Percentiles rank a stretch among this genome's conserved stretches.
Conservation (phyloP, 179 eudicot genomes). For the Heliamphora pulchella region DNA sequence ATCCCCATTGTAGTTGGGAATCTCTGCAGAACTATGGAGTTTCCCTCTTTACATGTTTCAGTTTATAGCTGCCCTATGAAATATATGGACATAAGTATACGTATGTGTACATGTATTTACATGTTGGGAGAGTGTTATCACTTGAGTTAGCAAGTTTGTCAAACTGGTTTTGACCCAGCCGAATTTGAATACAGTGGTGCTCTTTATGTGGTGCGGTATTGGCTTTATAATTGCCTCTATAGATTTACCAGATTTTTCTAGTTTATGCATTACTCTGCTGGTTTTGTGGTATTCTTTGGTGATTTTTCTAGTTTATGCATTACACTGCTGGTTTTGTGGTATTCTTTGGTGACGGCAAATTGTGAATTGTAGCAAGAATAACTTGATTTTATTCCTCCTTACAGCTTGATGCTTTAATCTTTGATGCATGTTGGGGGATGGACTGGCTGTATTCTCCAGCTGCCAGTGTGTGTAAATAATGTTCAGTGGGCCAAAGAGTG, state of each 20-base stretch:
- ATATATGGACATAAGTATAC: neutral
- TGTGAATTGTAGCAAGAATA: neutral
- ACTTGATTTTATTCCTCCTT: slow-evolving; percentile 7
- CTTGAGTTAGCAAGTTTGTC: neutral
- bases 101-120: neutral
- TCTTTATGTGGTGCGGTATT: neutral
- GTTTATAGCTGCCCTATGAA: neutral
- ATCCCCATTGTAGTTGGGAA: neutral
- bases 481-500: slow-evolving; percentile 68
- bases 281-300: neutral
- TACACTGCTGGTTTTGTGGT: neutral
- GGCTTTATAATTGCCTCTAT: neutral
- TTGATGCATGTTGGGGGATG: slow-evolving; percentile 44
- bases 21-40: neutral
- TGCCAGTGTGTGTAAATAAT: slow-evolving; percentile 49
- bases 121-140: neutral
- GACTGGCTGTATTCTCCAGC: slow-evolving; percentile 43
- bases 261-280: neutral
- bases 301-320: neutral
- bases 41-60: neutral
- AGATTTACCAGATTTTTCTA: neutral
- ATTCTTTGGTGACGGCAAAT: neutral
- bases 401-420: slow-evolving; percentile 32
- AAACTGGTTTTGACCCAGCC: neutral
- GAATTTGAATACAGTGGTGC: too few species aligned